Conservation (phyloP, 2,329 filamentous ascomycete species). For the Cercospora nicotianae region DNA sequence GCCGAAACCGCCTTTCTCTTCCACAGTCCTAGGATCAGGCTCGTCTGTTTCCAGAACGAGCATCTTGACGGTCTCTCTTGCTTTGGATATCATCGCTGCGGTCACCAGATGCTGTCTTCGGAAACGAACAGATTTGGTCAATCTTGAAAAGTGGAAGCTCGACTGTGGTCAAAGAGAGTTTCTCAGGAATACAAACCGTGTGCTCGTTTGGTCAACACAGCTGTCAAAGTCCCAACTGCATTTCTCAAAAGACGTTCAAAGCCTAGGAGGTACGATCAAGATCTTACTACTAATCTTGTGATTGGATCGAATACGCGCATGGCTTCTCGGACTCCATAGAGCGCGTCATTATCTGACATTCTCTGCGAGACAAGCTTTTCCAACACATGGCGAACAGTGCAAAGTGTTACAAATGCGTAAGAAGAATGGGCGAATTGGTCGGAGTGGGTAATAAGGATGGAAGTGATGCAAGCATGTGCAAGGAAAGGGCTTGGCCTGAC, state of each 20-base stretch:
- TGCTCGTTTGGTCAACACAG: background rate
- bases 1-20: slow-evolving; percentile 55
- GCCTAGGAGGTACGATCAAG: background rate
- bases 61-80: slow-evolving; percentile 42
- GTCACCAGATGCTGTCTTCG: background rate
- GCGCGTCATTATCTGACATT: background rate
- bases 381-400: background rate
- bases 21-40: slow-evolving; percentile 53
- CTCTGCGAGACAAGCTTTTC: background rate
- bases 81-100: background rate
- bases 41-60: slow-evolving; percentile 61
- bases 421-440: background rate
- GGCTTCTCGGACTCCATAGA: background rate
- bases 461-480: background rate
- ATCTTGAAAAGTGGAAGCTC: background rate
- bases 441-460: background rate
- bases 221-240: background rate
- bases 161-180: background rate
- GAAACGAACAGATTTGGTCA: background rate
- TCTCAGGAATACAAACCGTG: background rate
- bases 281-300: background rate
- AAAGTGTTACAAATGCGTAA: slow-evolving; percentile 1
- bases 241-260: background rate
- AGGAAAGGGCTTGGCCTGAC: slow-evolving; percentile 1
- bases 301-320: slow-evolving; percentile 1